Evolutionary conservation across 1,139 yeast genomes (phyloP), one percentile per base, ranked within the genome.

Genomic region (Saccharomyces hybrid): DNA sequence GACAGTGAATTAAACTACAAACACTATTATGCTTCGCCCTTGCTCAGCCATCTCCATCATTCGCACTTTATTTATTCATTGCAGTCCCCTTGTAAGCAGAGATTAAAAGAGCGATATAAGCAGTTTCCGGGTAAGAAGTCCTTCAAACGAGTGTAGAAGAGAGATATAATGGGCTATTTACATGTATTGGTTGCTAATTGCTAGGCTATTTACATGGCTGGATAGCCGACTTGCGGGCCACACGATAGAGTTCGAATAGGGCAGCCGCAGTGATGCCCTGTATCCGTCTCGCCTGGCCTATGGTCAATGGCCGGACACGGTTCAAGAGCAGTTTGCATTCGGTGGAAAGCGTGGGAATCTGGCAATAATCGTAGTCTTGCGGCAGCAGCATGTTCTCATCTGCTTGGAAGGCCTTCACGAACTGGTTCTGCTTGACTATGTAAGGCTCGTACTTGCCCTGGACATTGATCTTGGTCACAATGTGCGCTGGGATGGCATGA

Each of bases 211-310:
- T 30, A 51, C 16, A 27, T 48, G 54, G 4, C 52, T 9, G 7
- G 6, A 2, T 6, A 20, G 6, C 25, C 59, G 66, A 38, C 54
- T 57, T 32, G 46, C 62, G 57, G 8, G 61, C 66, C 28, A 76
- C 62, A 49, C 76, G 69, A 62, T 81, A 85, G 47, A 86, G 75
- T 62, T 85, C 90, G 63, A 85, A 84, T 2, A 85, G 74, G 0
- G 91, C 86, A 1, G 90, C 88, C 0, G 98, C 97, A 0, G 98
- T 93, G 0, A 93, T 84, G 0, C 99, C 98, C 65, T 93, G 96
- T 14, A 91, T 86, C 61, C 98, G 78, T 65, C 96, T 78, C 0
- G 98, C 98, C 68, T 93, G 98, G 0, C 98, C 98, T 51, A 93
- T 81, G 0, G 97, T 93, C 54, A 81, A 81, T 0, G 99, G 99